phyloP scores from a whole-genome alignment of 169 alveolate species.

The Plasmodium malariae region DNA sequence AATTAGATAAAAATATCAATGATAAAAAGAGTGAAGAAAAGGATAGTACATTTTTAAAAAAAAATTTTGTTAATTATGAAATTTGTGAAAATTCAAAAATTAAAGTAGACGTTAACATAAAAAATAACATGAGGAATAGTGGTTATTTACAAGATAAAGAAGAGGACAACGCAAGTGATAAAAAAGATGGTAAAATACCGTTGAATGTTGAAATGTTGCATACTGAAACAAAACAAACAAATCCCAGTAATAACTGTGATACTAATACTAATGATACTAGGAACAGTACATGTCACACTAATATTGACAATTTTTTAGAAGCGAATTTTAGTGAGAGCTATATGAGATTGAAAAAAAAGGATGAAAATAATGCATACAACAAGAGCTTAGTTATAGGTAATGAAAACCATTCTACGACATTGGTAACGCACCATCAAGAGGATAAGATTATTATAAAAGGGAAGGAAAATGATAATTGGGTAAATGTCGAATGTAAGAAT shows the following conservation, averaged over 20 bases:
- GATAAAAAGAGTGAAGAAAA: neutral
- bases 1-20: neutral
- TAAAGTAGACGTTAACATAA: neutral
- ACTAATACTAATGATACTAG: neutral
- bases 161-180: neutral
- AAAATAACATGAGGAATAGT: neutral
- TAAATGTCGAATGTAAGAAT: too few relatives aligned
- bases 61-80: slow-evolving; percentile 27
- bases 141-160: neutral
- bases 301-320: neutral
- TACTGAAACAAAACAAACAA: neutral
- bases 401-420: neutral
- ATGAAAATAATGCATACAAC: neutral
- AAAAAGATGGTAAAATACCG: neutral
- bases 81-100: slow-evolving; percentile 18
- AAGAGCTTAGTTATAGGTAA: neutral
- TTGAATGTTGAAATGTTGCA: neutral
- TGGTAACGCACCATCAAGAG: neutral
- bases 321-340: neutral
- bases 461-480: neutral
- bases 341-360: neutral
- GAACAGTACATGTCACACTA: neutral
- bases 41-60: neutral
- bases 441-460: neutral
- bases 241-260: neutral